phyloP scores from a whole-genome alignment of 2,329 filamentous ascomycete genomes.

The Teratosphaeria destructans region DNA sequence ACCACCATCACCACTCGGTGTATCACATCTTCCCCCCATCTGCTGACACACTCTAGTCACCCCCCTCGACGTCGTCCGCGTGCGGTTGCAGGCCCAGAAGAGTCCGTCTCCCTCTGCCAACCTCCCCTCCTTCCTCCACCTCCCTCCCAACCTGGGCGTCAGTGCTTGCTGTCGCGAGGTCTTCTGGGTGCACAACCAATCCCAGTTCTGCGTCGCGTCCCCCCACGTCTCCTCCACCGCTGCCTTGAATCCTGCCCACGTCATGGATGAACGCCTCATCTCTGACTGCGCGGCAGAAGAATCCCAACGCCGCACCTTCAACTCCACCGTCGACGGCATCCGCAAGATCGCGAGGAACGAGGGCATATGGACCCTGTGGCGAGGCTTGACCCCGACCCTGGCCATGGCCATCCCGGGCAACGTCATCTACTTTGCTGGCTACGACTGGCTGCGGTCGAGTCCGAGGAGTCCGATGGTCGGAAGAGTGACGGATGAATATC shows the following conservation, averaged over 20 bases:
- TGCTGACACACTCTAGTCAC: conserved; percentile 53
- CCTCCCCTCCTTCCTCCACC: conserved; percentile 49
- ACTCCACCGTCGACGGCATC: conserved; percentile 82
- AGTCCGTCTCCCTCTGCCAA: conserved; percentile 43
- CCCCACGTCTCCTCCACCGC: conserved; percentile 13
- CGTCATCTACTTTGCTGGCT: conserved; percentile 97
- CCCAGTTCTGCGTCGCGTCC: conserved; percentile 65
- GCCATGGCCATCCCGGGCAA: conserved; percentile 91
- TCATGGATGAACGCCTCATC: conserved; percentile 31
- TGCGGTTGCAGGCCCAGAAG: conserved; percentile 81
- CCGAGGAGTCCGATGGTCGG: conserved; percentile 57
- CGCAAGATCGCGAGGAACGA: conserved; percentile 93
- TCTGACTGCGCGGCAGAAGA: conserved; percentile 80
- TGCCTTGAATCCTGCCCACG: conserved; percentile 25
- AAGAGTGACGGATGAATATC: conserved; percentile 56
- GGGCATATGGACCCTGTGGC: conserved; percentile 76
- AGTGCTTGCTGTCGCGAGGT: conserved; percentile 94
- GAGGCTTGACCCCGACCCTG: conserved; percentile 85
- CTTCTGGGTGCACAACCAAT: conserved; percentile 85
- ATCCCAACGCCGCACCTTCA: conserved; percentile 71
- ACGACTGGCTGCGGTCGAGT: conserved; percentile 82
- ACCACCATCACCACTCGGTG: neutral
- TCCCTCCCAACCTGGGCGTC: conserved; percentile 78
- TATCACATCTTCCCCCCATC: neutral
- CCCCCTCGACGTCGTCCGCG: conserved; percentile 89